These are phyloP conservation scores for Trichoderma gamsii DNA, from an alignment of 495 filamentous ascomycete genomes.

Conservation along the genomic window DNA sequence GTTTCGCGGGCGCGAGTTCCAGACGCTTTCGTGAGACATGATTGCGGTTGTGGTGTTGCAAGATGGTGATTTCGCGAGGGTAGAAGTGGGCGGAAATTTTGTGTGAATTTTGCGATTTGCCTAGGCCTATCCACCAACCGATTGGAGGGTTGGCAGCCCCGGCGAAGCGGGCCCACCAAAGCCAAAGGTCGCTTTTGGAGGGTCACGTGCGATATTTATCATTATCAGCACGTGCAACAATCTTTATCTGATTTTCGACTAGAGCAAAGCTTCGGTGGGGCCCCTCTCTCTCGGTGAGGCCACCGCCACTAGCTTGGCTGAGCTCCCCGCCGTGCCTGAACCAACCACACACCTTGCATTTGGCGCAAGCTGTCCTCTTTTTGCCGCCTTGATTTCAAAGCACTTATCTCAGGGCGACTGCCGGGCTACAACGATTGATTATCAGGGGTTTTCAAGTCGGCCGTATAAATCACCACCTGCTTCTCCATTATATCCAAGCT, in stretches of 20 bases:
- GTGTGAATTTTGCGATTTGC: conserved; percentile 16
- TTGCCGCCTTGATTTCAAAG: conserved; percentile 24
- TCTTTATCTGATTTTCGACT: neutral
- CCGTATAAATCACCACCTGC: neutral
- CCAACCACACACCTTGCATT: conserved; percentile 15
- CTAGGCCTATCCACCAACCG: conserved; percentile 3
- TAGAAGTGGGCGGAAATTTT: conserved; percentile 18
- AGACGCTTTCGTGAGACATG: conserved; percentile 99
- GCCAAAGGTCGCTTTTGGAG: neutral
- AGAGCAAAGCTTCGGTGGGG: neutral
- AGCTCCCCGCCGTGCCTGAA: conserved; percentile 5
- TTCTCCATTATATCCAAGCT: neutral
- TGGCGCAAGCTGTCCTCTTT: conserved; percentile 24
- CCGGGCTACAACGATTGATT: neutral
- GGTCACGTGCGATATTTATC: neutral
- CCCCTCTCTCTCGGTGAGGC: neutral
- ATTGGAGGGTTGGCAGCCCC: conserved; percentile 16
- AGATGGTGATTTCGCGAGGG: conserved; percentile 15
- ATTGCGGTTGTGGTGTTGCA: conserved; percentile 33
- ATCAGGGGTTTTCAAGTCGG: neutral
- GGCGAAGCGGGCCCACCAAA: neutral
- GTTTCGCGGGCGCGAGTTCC: conserved; percentile 94
- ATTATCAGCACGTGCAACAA: conserved; percentile 13
- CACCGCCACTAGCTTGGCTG: neutral
- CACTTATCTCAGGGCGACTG: conserved; percentile 11